Evolutionary conservation across 2,329 filamentous ascomycete species (phyloP).

Genomic region (Aspergillus arachidicola): DNA sequence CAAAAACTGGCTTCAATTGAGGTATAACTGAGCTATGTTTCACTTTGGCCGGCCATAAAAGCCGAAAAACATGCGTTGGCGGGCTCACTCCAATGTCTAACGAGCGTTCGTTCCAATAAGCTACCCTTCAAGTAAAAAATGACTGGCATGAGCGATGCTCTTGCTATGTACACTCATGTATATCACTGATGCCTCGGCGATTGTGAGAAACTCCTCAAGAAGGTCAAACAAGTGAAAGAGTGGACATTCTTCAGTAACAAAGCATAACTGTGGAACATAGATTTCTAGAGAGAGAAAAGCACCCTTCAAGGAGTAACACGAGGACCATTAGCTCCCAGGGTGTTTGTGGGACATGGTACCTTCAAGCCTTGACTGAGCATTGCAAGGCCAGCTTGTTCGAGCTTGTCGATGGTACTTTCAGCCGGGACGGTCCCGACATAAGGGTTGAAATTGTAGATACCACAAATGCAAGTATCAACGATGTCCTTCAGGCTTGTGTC

Average conservation of each 20-base stretch:
- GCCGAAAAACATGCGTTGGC: not conserved
- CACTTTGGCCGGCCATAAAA: not conserved
- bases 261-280: not conserved
- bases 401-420: slow-evolving; percentile 34
- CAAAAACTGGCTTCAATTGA: too few relatives aligned
- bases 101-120: not conserved
- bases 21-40: too few relatives aligned
- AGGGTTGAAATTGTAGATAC: slow-evolving; percentile 61
- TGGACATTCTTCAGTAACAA: not conserved
- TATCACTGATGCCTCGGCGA: not conserved
- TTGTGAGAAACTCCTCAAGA: not conserved
- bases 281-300: not conserved
- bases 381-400: slow-evolving; percentile 37
- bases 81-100: not conserved
- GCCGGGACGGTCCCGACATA: slow-evolving; percentile 56
- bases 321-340: slow-evolving; percentile 18
- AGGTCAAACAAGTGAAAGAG: not conserved
- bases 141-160: not conserved
- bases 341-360: slow-evolving; percentile 32
- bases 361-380: slow-evolving; percentile 32
- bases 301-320: slow-evolving; percentile 1
- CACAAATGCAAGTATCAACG: slow-evolving; percentile 49
- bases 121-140: not conserved
- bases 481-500: slow-evolving; percentile 56
- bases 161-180: not conserved